Conservation (phyloP, 768 basidiomycete genomes). For the Pleurotus giganteus region DNA sequence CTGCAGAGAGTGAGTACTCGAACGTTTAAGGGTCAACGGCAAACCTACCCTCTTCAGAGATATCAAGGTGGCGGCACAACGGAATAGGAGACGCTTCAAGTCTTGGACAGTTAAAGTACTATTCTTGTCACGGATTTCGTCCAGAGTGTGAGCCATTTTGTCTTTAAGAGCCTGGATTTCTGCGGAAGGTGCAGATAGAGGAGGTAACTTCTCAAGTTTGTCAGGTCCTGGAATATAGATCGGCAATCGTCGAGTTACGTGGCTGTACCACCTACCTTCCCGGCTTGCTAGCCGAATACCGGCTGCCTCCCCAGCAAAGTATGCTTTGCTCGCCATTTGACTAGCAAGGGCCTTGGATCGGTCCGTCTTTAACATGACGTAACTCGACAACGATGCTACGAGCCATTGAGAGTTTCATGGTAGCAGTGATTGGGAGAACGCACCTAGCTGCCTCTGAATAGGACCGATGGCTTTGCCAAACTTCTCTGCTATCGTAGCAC, state of each 20-base stretch:
- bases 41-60: constrained; percentile 55
- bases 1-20: constrained; percentile 35
- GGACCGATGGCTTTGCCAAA: constrained; percentile 82
- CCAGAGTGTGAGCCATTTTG: constrained; percentile 64
- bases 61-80: constrained; percentile 81
- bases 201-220: constrained; percentile 59
- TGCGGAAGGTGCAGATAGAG: constrained; percentile 51
- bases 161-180: constrained; percentile 67
- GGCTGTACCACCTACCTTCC: constrained; percentile 44
- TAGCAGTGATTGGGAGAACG: constrained; percentile 18
- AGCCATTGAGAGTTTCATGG: background rate
- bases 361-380: constrained; percentile 73
- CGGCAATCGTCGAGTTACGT: background rate
- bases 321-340: constrained; percentile 89
- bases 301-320: constrained; percentile 83
- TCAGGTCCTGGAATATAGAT: constrained; percentile 42
- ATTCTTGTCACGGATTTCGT: constrained; percentile 68
- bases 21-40: background rate
- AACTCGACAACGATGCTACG: constrained; percentile 50
- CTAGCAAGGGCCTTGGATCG: constrained; percentile 77
- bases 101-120: constrained; percentile 79
- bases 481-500: constrained; percentile 85
- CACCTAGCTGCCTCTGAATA: constrained; percentile 74
- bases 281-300: constrained; percentile 72
- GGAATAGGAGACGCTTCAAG: constrained; percentile 80